Evolutionary conservation across 192 early-diverging fungal genomes (phyloP).

Genomic region (Spizellomyces punctatus): DNA sequence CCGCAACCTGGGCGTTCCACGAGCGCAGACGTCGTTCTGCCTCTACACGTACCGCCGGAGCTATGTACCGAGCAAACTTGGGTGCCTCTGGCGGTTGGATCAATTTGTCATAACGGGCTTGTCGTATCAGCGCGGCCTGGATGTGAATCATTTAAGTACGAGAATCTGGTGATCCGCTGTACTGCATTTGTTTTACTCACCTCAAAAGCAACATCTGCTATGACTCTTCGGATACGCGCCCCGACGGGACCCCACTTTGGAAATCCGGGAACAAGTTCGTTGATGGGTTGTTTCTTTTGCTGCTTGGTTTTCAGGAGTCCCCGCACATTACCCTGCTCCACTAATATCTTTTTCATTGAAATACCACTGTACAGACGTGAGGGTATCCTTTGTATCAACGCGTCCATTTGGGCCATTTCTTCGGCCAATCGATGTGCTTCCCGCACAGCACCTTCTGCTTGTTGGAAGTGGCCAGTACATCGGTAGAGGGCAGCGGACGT

Average conservation of each 20-base stretch:
- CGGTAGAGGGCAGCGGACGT: slow-evolving; percentile 46
- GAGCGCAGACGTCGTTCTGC: slow-evolving; percentile 22
- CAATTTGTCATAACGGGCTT: slow-evolving; percentile 7
- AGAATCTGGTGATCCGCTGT: background rate
- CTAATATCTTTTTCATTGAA: slow-evolving; percentile 18
- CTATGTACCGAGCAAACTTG: slow-evolving; percentile 32
- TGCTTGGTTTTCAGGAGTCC: background rate
- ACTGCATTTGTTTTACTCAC: slow-evolving; percentile 23
- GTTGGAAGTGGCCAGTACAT: slow-evolving; percentile 34
- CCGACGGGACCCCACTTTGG: slow-evolving; percentile 42
- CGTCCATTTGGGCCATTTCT: slow-evolving; percentile 33
- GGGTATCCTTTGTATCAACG: slow-evolving; percentile 11
- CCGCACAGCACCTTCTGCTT: slow-evolving; percentile 39
- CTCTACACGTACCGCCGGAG: slow-evolving; percentile 33
- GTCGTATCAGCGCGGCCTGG: slow-evolving; percentile 27
- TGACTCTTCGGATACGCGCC: slow-evolving; percentile 37
- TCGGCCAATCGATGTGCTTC: slow-evolving; percentile 52
- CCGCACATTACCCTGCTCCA: slow-evolving; percentile 17
- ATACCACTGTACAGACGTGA: slow-evolving; percentile 14
- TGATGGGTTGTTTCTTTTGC: background rate
- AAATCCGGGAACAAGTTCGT: background rate
- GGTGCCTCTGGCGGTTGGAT: slow-evolving; percentile 17
- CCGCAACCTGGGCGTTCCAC: slow-evolving; percentile 11
- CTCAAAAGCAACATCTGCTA: slow-evolving; percentile 58
- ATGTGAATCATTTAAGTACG: background rate